These are phyloP conservation scores for Colletotrichum plurivorum DNA, from an alignment of 2,329 filamentous ascomycete species.

Conservation along the genomic window DNA sequence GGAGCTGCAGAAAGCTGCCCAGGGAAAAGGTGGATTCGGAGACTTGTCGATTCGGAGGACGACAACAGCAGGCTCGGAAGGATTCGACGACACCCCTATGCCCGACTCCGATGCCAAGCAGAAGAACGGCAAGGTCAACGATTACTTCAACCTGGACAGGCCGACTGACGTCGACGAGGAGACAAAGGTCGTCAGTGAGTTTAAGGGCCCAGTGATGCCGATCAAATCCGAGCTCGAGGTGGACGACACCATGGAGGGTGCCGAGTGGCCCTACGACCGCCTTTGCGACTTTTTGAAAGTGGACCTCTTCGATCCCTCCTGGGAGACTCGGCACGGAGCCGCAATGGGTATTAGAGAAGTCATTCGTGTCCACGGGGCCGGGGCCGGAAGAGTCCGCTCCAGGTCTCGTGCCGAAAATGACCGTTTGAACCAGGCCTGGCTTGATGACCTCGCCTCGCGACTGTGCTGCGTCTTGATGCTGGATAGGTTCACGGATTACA, in stretches of 20 bases:
- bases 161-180: constrained; percentile 86
- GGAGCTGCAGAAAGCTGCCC: constrained; percentile 86
- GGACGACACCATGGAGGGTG: constrained; percentile 81
- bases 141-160: constrained; percentile 93
- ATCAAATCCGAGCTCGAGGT: constrained; percentile 90
- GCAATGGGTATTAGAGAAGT: constrained; percentile 96
- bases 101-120: constrained; percentile 64
- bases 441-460: constrained; percentile 95
- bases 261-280: constrained; percentile 94
- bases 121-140: constrained; percentile 76
- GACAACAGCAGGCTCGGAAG: constrained; percentile 73
- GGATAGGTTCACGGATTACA: constrained; percentile 97
- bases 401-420: constrained; percentile 84
- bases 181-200: constrained; percentile 92
- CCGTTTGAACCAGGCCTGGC: constrained; percentile 83
- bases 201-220: constrained; percentile 85
- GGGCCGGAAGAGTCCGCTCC: constrained; percentile 83
- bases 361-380: constrained; percentile 89
- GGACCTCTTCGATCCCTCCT: constrained; percentile 92
- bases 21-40: constrained; percentile 90
- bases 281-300: constrained; percentile 95
- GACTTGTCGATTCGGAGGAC: constrained; percentile 82
- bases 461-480: constrained; percentile 97
- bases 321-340: constrained; percentile 96
- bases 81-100: constrained; percentile 71